Base-by-base conservation (phyloP, 1,139 yeast species). In the Blastobotrys arbuscula region DNA sequence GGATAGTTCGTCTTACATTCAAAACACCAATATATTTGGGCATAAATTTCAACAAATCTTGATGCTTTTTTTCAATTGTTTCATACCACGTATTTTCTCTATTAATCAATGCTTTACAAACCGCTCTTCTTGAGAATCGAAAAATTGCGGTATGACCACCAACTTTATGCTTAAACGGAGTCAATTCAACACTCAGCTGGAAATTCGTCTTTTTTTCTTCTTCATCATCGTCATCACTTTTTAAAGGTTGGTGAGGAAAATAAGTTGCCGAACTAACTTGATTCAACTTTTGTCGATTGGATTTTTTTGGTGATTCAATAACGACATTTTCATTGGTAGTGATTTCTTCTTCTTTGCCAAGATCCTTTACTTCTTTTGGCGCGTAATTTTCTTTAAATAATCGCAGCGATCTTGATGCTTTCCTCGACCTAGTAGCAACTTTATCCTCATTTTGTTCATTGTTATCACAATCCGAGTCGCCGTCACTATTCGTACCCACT, bases 61-160 rank as follows among this genome's bases (percentile, higher is more conserved):
- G 83, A 64, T 88, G 96, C 37, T 76, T 71, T 42, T 74, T 67
- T 67, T 92, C 97, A 42, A 92, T 82, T 4, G 84, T 79, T 65
- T 94, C 98, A 65, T 94, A 94, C 83, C 95, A 90, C 54, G 75
- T 70, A 65, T 92, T 87, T 62, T 94, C 99, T 54, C 96, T 74
- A 59, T 88, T 88, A 54, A 89, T 86, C 53, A 92, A 71, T 1
- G 95, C 94, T 66, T 94, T 94, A 67, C 98, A 92, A n/a, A 94
- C 96, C 0, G 97, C 97, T 50, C 87, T 74, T 58, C 82, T 84
- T 7, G 95, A 84, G 63, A 92, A 92, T 55, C 92, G 77, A 68
- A 92, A 94, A 42, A 94, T 89, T 1, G 97, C 97, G 0, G 97
- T 92, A 64, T 94, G 99, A 0, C 99, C 99, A 9, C 99, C 99